Evolutionary conservation across 2,329 filamentous ascomycete species (phyloP).

Genomic region (Alternaria ethzedia): DNA sequence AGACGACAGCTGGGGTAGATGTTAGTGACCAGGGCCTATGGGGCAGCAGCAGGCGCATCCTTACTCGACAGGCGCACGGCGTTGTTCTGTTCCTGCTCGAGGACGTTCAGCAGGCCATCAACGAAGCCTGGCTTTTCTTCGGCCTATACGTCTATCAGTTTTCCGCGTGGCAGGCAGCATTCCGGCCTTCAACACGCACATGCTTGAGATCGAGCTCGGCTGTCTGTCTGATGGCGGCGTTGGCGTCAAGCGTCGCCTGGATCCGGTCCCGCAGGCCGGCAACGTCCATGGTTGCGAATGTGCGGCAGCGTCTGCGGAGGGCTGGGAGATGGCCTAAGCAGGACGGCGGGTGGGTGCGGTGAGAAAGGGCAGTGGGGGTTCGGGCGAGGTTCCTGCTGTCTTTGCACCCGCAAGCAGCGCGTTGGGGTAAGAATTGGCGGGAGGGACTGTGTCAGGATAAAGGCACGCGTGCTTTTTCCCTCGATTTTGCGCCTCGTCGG

Average conservation of each 20-base stretch:
- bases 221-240: slow-evolving; percentile 75
- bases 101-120: slow-evolving; percentile 86
- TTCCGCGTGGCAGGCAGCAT: slow-evolving; percentile 14
- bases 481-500: slow-evolving; percentile 32
- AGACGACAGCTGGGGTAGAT: slow-evolving; percentile 77
- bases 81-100: slow-evolving; percentile 85
- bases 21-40: slow-evolving; percentile 26
- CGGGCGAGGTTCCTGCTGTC: slow-evolving; percentile 19
- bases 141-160: slow-evolving; percentile 64
- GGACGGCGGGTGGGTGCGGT: slow-evolving; percentile 22
- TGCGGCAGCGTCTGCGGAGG: slow-evolving; percentile 13
- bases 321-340: slow-evolving; percentile 13
- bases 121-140: slow-evolving; percentile 90
- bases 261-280: slow-evolving; percentile 77
- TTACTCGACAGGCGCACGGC: slow-evolving; percentile 87
- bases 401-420: slow-evolving; percentile 20
- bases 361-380: slow-evolving; percentile 26
- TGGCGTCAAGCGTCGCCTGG: slow-evolving; percentile 74
- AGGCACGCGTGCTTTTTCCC: slow-evolving; percentile 21
- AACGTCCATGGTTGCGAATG: slow-evolving; percentile 69
- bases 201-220: slow-evolving; percentile 83
- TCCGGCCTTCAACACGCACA: slow-evolving; percentile 58
- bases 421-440: slow-evolving; percentile 15
- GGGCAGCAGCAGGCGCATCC: slow-evolving; percentile 26
- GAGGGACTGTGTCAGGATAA: slow-evolving; percentile 12